Evolutionary conservation across 208 protist species (phyloP).

Genomic region (Leishmania tropica): DNA sequence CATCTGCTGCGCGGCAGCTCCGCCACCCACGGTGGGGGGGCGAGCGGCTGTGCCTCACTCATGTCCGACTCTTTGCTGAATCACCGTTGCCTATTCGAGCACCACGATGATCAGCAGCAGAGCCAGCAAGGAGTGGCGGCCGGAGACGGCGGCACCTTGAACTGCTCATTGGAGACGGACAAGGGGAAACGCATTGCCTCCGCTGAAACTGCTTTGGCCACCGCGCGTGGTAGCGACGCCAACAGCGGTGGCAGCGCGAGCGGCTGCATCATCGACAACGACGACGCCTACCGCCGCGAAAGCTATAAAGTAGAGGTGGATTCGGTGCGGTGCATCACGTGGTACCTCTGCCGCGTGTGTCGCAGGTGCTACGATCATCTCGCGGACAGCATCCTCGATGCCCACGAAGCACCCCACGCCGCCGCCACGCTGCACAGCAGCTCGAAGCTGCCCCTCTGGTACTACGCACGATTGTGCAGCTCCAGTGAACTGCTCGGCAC

Average conservation of each 20-base stretch:
- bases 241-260: background rate
- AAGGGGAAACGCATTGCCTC: background rate
- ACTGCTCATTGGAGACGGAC: background rate
- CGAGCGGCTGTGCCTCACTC: background rate
- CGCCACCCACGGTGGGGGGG: background rate
- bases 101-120: background rate
- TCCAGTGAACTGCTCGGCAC: background rate
- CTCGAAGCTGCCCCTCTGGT: slow-evolving; percentile 8
- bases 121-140: background rate
- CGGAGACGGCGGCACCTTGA: background rate
- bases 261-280: background rate
- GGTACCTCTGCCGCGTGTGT: slow-evolving; percentile 37
- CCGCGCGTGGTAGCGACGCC: background rate
- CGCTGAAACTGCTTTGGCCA: background rate
- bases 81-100: background rate
- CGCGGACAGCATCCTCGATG: slow-evolving; percentile 17
- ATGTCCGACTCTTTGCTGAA: background rate
- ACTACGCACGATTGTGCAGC: slow-evolving; percentile 23
- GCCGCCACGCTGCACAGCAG: background rate
- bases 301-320: slow-evolving; percentile 25
- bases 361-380: slow-evolving; percentile 20
- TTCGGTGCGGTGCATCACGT: slow-evolving; percentile 6
- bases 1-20: background rate
- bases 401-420: slow-evolving; percentile 13
- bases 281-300: slow-evolving; percentile 9